Conservation (phyloP, 768 basidiomycete species). For the Boletus huronensis region DNA sequence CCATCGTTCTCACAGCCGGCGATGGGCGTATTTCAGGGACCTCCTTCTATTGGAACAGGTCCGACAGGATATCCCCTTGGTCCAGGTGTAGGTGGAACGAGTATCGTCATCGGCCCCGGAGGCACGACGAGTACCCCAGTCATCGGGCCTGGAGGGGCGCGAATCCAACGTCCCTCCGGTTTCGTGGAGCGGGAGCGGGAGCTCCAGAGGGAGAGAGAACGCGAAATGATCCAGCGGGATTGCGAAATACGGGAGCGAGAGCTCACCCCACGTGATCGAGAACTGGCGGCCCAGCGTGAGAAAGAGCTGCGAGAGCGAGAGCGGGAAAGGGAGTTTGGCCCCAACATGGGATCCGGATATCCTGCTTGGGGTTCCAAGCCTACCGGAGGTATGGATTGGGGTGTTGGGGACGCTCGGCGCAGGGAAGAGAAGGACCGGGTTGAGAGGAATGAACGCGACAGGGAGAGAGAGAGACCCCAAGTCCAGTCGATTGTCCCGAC, state of each 20-base stretch:
- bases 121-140: constrained; percentile 17
- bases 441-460: constrained; percentile 25
- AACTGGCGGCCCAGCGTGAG: constrained; percentile 21
- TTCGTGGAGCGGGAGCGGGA: constrained; percentile 34
- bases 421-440: constrained; percentile 34
- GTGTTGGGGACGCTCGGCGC: constrained; percentile 33
- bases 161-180: constrained; percentile 24
- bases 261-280: constrained; percentile 20
- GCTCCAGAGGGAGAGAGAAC: constrained; percentile 23
- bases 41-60: constrained; percentile 19
- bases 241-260: constrained; percentile 26
- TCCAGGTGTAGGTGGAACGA: constrained; percentile 17
- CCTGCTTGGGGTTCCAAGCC: constrained; percentile 35
- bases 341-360: constrained; percentile 15
- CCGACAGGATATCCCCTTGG: constrained; percentile 20
- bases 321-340: constrained; percentile 28
- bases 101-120: constrained; percentile 26
- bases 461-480: constrained; percentile 32
- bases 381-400: constrained; percentile 29
- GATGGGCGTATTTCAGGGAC: constrained; percentile 29
- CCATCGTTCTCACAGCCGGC: constrained; percentile 22
- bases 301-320: constrained; percentile 22
- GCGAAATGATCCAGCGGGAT: constrained; percentile 29
- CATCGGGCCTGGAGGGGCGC: constrained; percentile 17
- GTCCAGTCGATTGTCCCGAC: constrained; percentile 21